Base-by-base conservation (phyloP, 495 filamentous ascomycete species). In the Amphirosellinia nigrospora region DNA sequence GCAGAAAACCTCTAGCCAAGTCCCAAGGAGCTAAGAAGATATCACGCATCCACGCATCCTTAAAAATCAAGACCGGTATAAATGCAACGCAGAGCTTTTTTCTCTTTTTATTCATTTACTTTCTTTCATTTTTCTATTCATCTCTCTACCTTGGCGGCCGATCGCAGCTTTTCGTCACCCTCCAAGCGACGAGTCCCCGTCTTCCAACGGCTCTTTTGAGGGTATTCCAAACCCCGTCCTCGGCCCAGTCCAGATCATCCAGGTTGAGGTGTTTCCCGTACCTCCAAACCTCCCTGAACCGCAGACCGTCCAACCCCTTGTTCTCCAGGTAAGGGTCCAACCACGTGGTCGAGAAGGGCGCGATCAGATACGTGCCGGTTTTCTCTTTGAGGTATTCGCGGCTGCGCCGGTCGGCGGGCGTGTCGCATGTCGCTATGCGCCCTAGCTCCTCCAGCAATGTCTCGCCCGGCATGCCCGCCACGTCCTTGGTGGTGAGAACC, bases 161-260 rank as follows among this genome's bases (percentile, higher is more conserved):
- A 19, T 63, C 76, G 65, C 84, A 86, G 71, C 82, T 85, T 73
- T 86, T 87, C 13, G 86, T 88, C 15, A 96, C 89, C 71, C 87
- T 88, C 93, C 94, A 97, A 67, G 93, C 88, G 5, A 83, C 89
- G 64, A 99, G 73, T 3, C 96, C 96, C 45, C 95, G 85, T 73
- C 92, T 86, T 32, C 93, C 93, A 53, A 97, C 77, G 11, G 97
- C 92, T 68, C 94, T 82, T 53, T 79, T 78, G 61, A 98, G 72
- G 7, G 96, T 97, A 61, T 84, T 76, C 81, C 89, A 83, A 50
- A 99, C 78, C 9, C 96, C 96, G 66, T 98, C 96, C 45, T 90
- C 87, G 0, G 79, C 93, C 76, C 96, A 92, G 80, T 98, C 94
- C 71, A 99, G 75, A 83, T 98, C 96, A 81, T 99, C 96, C 56